Conservation (phyloP, 225 moss, liverwort and hornwort genomes). For the Pseudisothecium myosuroides region DNA sequence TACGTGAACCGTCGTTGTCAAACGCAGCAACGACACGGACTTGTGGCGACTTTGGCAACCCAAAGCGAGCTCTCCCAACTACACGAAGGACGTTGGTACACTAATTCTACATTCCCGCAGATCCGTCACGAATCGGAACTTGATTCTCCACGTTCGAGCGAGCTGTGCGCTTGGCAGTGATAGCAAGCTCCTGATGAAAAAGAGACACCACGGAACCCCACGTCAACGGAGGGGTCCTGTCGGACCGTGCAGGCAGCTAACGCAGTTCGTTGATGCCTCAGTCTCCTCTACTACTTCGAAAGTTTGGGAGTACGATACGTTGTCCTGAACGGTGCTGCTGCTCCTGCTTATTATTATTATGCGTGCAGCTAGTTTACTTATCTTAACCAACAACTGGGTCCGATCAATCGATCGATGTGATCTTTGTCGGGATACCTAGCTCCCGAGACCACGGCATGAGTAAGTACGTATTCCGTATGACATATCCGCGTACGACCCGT, state of each 20-base stretch:
- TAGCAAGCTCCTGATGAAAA: not conserved
- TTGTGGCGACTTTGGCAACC: not conserved
- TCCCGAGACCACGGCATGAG: too few relatives aligned
- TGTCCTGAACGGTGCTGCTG: not conserved
- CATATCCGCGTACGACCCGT: not conserved
- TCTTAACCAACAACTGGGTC: not conserved
- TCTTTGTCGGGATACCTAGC: not conserved
- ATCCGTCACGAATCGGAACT: not conserved
- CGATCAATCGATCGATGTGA: not conserved
- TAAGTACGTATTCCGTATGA: not conserved
- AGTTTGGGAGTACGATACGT: not conserved
- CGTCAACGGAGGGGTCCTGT: not conserved
- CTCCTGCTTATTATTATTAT: not conserved
- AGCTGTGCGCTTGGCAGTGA: not conserved
- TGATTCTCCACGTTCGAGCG: not conserved
- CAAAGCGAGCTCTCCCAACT: not conserved
- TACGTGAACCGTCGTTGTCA: not conserved
- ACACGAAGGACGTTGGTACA: not conserved
- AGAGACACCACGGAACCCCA: not conserved
- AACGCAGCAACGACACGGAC: not conserved
- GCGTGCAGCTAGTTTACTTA: not conserved
- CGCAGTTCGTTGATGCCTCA: not conserved
- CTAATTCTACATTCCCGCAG: not conserved
- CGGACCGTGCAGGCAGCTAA: not conserved
- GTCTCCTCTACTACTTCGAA: not conserved